Evolutionary conservation across 2,329 filamentous ascomycete species (phyloP).

Genomic region (Colletotrichum eleusines): DNA sequence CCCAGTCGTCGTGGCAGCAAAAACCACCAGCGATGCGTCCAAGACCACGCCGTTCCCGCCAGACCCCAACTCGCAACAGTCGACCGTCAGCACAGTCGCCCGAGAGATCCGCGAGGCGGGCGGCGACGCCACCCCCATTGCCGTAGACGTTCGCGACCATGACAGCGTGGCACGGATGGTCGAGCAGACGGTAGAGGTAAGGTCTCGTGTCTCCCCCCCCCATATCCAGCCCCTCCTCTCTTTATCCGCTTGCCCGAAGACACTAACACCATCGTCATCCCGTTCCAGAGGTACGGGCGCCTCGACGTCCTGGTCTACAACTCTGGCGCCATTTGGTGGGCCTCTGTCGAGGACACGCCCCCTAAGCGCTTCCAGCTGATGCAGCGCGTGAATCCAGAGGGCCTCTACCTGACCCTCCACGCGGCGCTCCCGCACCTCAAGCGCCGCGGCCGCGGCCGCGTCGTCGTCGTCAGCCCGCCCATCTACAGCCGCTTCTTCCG

Average conservation of each 20-base stretch:
- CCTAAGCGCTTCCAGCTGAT: conserved; percentile 80
- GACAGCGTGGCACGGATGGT: conserved; percentile 72
- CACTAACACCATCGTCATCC: neutral
- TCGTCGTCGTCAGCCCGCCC: conserved; percentile 85
- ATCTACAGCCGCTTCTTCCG: conserved; percentile 89
- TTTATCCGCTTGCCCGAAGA: neutral
- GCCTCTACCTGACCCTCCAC: conserved; percentile 79
- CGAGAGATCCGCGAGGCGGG: conserved; percentile 77
- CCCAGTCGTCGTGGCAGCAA: conserved; percentile 81
- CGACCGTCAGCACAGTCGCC: conserved; percentile 84
- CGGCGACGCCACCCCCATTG: conserved; percentile 73
- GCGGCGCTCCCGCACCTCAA: conserved; percentile 75
- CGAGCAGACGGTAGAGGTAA: conserved; percentile 64
- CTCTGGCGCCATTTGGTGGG: conserved; percentile 88
- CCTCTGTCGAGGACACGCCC: conserved; percentile 77
- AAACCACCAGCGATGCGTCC: conserved; percentile 75
- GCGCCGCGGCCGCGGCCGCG: conserved; percentile 65
- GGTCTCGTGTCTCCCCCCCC: conserved; percentile 47
- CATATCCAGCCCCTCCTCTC: neutral
- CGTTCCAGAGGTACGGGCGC: conserved; percentile 63
- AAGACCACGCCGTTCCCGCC: conserved; percentile 74
- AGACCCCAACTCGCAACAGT: conserved; percentile 78
- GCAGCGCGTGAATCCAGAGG: conserved; percentile 80
- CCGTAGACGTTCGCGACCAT: conserved; percentile 77
- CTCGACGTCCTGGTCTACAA: conserved; percentile 87